Percentiles rank a stretch among this genome's conserved stretches.
These are phyloP conservation scores for Oehlia diaphana DNA, from an alignment of 192 early-diverging fungal genomes.

Conservation along the genomic window DNA sequence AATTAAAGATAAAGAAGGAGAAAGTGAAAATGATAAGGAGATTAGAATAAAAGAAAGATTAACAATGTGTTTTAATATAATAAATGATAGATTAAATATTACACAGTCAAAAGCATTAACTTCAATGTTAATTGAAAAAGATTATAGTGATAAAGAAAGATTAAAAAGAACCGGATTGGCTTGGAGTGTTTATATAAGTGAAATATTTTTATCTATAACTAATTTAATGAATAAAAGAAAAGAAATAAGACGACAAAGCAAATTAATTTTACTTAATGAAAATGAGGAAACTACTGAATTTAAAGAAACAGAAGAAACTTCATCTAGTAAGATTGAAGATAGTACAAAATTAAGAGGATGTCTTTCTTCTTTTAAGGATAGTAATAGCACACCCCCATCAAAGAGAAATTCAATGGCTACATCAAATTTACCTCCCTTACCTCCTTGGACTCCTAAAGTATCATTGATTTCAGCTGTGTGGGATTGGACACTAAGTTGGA, in stretches of 20 bases:
- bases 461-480: slow-evolving; percentile 19
- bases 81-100: slow-evolving; percentile 16
- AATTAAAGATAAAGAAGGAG: neutral
- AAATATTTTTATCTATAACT: slow-evolving; percentile 18
- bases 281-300: neutral
- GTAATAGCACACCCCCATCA: neutral
- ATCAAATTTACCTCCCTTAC: neutral
- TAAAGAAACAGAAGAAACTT: neutral
- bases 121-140: slow-evolving; percentile 12
- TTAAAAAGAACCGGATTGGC: neutral
- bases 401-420: neutral
- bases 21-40: neutral
- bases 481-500: slow-evolving; percentile 25
- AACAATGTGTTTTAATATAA: slow-evolving; percentile 13
- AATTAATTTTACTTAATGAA: neutral
- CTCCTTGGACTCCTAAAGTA: slow-evolving; percentile 7
- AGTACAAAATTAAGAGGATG: neutral
- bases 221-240: neutral
- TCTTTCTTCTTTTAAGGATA: neutral
- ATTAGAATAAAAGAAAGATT: slow-evolving; percentile 16
- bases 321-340: neutral
- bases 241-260: neutral
- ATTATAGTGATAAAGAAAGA: neutral
- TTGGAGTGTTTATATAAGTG: slow-evolving; percentile 26
- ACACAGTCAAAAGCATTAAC: neutral